Evolutionary conservation across 2,329 filamentous ascomycete species (phyloP).

Genomic region (Aspergillus costaricaensis): DNA sequence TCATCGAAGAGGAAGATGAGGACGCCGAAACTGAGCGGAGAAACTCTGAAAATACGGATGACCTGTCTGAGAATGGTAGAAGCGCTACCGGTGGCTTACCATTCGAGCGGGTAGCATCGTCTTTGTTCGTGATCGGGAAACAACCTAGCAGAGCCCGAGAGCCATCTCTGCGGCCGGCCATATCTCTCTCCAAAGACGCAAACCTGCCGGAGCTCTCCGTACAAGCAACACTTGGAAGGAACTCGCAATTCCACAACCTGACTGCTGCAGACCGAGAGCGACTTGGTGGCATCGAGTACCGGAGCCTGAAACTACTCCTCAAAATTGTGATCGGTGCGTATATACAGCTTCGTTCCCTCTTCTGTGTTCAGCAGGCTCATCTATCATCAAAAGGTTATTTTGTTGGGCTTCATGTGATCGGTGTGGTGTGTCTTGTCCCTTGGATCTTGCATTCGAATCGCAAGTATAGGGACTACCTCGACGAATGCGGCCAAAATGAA

Average conservation of each 20-base stretch:
- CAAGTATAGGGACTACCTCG: constrained; percentile 47
- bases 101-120: not conserved
- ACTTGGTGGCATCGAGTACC: constrained; percentile 57
- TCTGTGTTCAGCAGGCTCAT: not conserved
- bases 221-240: constrained; percentile 49
- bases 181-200: constrained; percentile 25
- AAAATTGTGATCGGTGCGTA: constrained; percentile 48
- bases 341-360: not conserved
- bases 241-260: constrained; percentile 51
- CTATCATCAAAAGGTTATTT: constrained; percentile 42
- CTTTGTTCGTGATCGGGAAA: constrained; percentile 16
- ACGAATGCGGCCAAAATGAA: constrained; percentile 42
- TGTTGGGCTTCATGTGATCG: constrained; percentile 50
- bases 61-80: not conserved
- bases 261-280: constrained; percentile 45
- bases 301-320: constrained; percentile 52
- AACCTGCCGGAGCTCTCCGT: constrained; percentile 46
- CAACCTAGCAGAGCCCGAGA: constrained; percentile 13
- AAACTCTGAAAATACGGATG: not conserved
- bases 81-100: not conserved
- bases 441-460: constrained; percentile 49
- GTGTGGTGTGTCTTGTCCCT: constrained; percentile 50
- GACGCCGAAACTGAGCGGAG: constrained; percentile 11
- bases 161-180: constrained; percentile 17
- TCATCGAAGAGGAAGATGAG: not conserved